Evolutionary conservation across 139 green algal species (phyloP).

Genomic region (Picochlorum sp.): DNA sequence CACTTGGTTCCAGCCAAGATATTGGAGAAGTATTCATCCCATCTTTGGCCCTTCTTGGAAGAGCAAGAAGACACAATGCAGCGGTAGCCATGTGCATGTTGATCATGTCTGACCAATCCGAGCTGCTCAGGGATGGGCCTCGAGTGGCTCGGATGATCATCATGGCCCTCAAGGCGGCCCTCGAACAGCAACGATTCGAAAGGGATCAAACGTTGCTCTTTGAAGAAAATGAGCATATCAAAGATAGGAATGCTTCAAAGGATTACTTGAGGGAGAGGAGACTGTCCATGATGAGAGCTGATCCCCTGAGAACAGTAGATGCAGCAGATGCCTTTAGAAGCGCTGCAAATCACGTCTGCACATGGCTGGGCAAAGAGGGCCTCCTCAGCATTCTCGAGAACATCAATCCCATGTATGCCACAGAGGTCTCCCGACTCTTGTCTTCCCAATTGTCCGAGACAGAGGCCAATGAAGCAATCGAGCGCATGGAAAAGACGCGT

Average conservation of each 20-base stretch:
- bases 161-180: conserved; percentile 16
- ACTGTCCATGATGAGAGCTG: conserved; percentile 12
- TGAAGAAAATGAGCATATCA: not conserved
- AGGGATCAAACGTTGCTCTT: conserved; percentile 17
- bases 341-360: conserved; percentile 12
- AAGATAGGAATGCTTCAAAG: conserved; percentile 3
- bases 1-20: conserved; percentile 5
- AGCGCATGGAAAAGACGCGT: not conserved
- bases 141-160: conserved; percentile 17
- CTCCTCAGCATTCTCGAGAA: conserved; percentile 1
- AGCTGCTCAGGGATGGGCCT: conserved; percentile 4
- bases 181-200: conserved; percentile 24
- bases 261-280: conserved; percentile 26
- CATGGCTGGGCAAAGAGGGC: conserved; percentile 2
- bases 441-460: conserved; percentile 4
- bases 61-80: conserved; percentile 20
- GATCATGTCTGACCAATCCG: conserved; percentile 13
- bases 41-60: conserved; percentile 6
- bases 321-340: conserved; percentile 10
- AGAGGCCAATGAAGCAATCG: conserved; percentile 2
- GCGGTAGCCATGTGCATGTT: conserved; percentile 27
- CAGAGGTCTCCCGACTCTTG: conserved; percentile 1
- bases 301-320: conserved; percentile 22
- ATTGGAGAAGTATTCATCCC: conserved; percentile 28
- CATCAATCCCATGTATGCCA: not conserved